Evolutionary conservation across 495 filamentous ascomycete genomes (phyloP), one percentile per base, ranked within the genome.

Genomic region (Penicillium chermesinum): DNA sequence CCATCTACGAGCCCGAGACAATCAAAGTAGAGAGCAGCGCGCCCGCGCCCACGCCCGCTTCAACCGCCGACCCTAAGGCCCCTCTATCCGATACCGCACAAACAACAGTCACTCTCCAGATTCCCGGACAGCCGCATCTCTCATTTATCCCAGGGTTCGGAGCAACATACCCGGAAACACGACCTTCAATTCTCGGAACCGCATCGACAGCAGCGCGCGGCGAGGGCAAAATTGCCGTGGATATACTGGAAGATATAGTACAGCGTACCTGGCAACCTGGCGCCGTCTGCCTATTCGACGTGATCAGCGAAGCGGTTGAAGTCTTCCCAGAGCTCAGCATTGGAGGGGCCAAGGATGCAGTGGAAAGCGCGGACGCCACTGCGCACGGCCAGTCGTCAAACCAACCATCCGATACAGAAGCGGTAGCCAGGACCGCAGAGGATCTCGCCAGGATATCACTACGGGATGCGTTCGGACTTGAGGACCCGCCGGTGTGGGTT

Each of bases 201-300:
- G 60, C 70, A 64, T 71, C 69, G 64, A 66, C 76, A 54, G 61
- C 59, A 22, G 50, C 71, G 22, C 68, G 71, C 52, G 90, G 90
- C 20, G 78, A 84, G 37, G 88, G 86, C 8, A 78, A 76, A 41
- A 71, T 80, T 14, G 77, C 88, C 19, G 69, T 89, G 13, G 75
- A 80, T 18, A 66, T 87, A 1, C 79, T 89, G 34, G 73, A 81
- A 19, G 75, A 84, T 44, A 82, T 85, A 0, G 64, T 96, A 22
- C 67, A 71, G 2, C 72, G 75, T 21, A 76, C 85, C 9, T 93
- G 82, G 63, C 70, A 77, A 45, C 78, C 81, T 2, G 89, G 93
- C 0, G 75, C 82, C 38, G 88, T 95, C 4, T 96, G 90, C 59
- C 67, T 98, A 2, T 98, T 89, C 50, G 90, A 96, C 48, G 74